Evolutionary conservation across 352 stramenopile species (phyloP).

Genomic region (Globisporangium emineosum): DNA sequence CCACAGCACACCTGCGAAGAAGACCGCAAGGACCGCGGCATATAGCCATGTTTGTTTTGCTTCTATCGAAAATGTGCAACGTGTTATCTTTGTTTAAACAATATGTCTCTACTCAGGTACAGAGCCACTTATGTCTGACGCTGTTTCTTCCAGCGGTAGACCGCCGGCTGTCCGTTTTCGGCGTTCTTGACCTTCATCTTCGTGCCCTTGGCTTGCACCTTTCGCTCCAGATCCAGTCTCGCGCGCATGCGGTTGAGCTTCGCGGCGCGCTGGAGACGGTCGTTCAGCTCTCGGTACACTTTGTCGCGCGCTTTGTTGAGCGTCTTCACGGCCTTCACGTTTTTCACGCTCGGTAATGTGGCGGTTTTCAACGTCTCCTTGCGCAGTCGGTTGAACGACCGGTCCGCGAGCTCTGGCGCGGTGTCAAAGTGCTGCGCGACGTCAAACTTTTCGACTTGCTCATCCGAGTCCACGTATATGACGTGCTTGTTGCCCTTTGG

Average conservation of each 20-base stretch:
- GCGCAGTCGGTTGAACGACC: slow-evolving; percentile 72
- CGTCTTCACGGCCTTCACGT: slow-evolving; percentile 46
- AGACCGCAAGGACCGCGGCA: no score
- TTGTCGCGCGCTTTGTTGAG: slow-evolving; percentile 59
- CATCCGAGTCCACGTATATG: slow-evolving; percentile 90
- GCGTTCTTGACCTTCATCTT: slow-evolving; percentile 77
- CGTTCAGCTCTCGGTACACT: slow-evolving; percentile 66
- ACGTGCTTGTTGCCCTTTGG: slow-evolving; percentile 90
- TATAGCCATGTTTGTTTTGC: not conserved
- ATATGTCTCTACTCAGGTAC: slow-evolving; percentile 7
- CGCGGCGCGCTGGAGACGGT: slow-evolving; percentile 58
- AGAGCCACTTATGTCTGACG: slow-evolving; percentile 64
- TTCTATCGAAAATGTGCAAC: slow-evolving; percentile 1
- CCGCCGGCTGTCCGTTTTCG: slow-evolving; percentile 61
- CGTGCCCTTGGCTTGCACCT: slow-evolving; percentile 82
- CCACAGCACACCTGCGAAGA: no score
- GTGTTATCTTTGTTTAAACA: slow-evolving; percentile 5
- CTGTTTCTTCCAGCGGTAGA: slow-evolving; percentile 89
- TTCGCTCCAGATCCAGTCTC: slow-evolving; percentile 79
- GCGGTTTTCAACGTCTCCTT: slow-evolving; percentile 53
- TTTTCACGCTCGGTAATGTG: slow-evolving; percentile 26
- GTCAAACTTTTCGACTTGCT: slow-evolving; percentile 86
- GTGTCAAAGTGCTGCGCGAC: slow-evolving; percentile 91
- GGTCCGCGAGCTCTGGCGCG: slow-evolving; percentile 60
- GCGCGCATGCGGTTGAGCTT: slow-evolving; percentile 73